A percentile compares a stretch with the other conserved stretches of the same genome.
phyloP scores from a whole-genome alignment of 1,284 basidiomycete species.

The Porogramme epimiltina region DNA sequence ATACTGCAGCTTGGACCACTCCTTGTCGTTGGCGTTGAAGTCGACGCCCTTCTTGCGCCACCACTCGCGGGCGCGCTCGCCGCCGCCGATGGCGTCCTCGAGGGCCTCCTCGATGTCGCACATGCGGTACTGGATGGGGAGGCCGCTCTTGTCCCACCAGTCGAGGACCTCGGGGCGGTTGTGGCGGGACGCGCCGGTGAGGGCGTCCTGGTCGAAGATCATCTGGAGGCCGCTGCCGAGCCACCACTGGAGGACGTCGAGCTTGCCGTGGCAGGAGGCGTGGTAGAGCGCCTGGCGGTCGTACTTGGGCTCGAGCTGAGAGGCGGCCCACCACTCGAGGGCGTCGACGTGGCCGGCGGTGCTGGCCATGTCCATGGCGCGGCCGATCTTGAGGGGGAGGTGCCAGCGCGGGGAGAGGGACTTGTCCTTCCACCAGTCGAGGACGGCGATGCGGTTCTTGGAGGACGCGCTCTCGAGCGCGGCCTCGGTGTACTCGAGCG shows the following conservation, averaged over 20 bases:
- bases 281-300: constrained; percentile 74
- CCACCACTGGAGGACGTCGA: constrained; percentile 85
- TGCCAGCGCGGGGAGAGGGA: constrained; percentile 21
- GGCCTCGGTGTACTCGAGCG: constrained; percentile 72
- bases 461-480: constrained; percentile 76
- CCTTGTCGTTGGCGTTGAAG: constrained; percentile 77
- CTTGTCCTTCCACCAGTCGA: constrained; percentile 76
- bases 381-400: constrained; percentile 74
- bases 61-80: constrained; percentile 70
- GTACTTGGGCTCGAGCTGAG: constrained; percentile 74
- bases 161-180: constrained; percentile 80
- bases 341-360: constrained; percentile 69
- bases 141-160: constrained; percentile 81
- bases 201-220: constrained; percentile 76
- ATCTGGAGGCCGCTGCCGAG: constrained; percentile 71
- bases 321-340: constrained; percentile 82
- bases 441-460: constrained; percentile 67
- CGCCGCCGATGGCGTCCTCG: constrained; percentile 80
- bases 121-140: constrained; percentile 79
- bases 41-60: constrained; percentile 78
- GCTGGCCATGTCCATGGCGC: constrained; percentile 80
- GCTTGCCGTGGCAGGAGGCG: constrained; percentile 77
- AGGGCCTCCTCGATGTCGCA: constrained; percentile 86
- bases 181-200: constrained; percentile 77
- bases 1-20: constrained; percentile 80